Percentiles rank a stretch among this genome's conserved stretches.
Evolutionary conservation across 129 eudicot genomes (phyloP).

Genomic region (Oenanthe sinensis): DNA sequence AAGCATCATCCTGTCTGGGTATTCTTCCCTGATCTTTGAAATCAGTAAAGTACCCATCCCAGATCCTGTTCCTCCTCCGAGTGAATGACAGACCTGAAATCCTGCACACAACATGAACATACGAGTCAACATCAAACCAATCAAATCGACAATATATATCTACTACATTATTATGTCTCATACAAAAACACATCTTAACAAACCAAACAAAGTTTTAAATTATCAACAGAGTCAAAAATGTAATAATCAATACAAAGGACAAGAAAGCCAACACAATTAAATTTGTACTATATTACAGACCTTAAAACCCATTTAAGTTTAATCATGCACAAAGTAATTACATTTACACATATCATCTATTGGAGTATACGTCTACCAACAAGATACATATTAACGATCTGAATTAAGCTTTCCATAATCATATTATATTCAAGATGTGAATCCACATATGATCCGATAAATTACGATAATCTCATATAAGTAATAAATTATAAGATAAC

Average conservation of each 20-base stretch:
- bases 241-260: neutral
- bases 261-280: neutral
- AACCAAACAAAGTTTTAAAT: neutral
- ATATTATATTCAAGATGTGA: neutral
- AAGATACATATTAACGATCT: neutral
- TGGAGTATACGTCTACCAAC: neutral
- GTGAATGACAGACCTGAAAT: slow-evolving; percentile 8
- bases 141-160: neutral
- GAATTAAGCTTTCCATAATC: neutral
- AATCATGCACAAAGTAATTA: neutral
- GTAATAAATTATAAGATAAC: too few species aligned
- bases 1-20: slow-evolving; percentile 9
- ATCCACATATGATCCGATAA: too few species aligned
- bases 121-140: neutral
- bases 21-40: slow-evolving; percentile 7
- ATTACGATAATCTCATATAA: too few species aligned
- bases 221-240: neutral
- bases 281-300: neutral
- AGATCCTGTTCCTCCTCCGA: slow-evolving; percentile 5
- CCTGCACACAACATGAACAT: neutral
- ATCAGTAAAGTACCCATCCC: slow-evolving; percentile 8
- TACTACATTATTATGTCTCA: neutral
- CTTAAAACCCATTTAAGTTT: neutral
- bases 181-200: neutral
- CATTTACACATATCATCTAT: neutral